Evolutionary conservation across 2,329 filamentous ascomycete genomes (phyloP), one percentile per base, ranked within the genome.

Genomic region (Colletotrichum sp.): DNA sequence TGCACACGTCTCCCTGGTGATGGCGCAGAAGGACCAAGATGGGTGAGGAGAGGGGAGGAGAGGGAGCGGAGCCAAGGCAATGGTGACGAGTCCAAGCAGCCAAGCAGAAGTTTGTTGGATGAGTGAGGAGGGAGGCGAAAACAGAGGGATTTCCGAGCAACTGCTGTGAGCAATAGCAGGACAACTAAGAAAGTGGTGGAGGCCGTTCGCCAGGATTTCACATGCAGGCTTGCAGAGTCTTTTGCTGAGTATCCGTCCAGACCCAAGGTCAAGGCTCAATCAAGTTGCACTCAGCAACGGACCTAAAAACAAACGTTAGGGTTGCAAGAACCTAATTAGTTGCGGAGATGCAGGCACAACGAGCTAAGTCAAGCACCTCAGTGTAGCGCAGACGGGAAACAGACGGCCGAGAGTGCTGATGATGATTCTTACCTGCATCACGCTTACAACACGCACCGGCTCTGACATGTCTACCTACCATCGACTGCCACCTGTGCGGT

Each of bases 401-500:
- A 55, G 38, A 30, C 67, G 28, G 48, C 28, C 43, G 36, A 34
- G 65, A 28, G 43, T 28, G 30, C n/a, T 38, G 30, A 60, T 67
- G 34, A n/a, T 67, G 34, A 24, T 55, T 60, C 43, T 73, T 26
- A 60, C 48, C 48, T 61, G 72, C 60, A 66, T 58, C 21, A 57
- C 52, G 43, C 48, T 64, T 24, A 43, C 67, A 48, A 38, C 32
- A 58, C 32, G 34, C 43, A 43, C 66, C 57, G 32, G 26, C 38
- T 16, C 58, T 57, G 48, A n/a, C n/a, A 57, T 18, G n/a, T 52
- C 36, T 69, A 21, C 72, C 72, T 72, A 67, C 63, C 73, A 67
- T 57, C 18, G 43, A 63, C 70, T 73, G 70, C 70, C 73, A 75
- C 73, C 73, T 75, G 71, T 73, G 70, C 58, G 58, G 26, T 68